Evolutionary conservation across 208 protist species (phyloP), one percentile per base, ranked within the genome.

Genomic region (Trypanosoma scelopori): DNA sequence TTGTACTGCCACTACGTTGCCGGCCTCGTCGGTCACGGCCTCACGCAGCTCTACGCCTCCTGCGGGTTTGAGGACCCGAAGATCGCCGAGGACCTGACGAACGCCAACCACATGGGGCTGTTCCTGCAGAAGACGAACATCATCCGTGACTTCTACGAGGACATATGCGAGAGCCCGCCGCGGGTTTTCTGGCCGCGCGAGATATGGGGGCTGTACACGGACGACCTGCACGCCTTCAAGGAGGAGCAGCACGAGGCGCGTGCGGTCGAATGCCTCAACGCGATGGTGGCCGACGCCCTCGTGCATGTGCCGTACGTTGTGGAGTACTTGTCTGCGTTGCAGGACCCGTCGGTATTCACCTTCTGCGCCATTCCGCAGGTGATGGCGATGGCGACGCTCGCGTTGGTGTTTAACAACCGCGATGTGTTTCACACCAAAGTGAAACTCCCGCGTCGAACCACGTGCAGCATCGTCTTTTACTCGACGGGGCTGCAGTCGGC

Each of bases 91-190:
- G 71, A 91, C 41, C 71, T 95, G 11, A 76, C 81, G 39, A 62
- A 84, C 23, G 74, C 93, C 15, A 98, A 98, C 65, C 71, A 84
- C 57, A 99, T 99, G 97, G 97, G 97, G 5, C 85, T 99, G 16
- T 98, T 99, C 57, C 71, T 99, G 58, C 98, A 99, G 76, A 99
- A 99, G 78, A 98, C 94, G 0, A 99, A 99, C 75, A 99, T 99
- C 74, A 98, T 98, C 47, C 85, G 97, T 27, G 97, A 99, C 84
- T 99, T 98, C 68, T 87, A 95, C 28, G 98, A 99, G 78, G 97
- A 98, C 70, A 89, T 98, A 27, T 65, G 73, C 35, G 95, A 97
- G 58, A 75, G 80, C 52, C 85, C 87, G 42, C 85, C 84, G 25
- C 85, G 97, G 45, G 93, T 97, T 39, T 99, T 97, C 72, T 99